These are phyloP conservation scores for Monosporascus sp. DNA, from an alignment of 2,329 filamentous ascomycete genomes.

Conservation along the genomic window DNA sequence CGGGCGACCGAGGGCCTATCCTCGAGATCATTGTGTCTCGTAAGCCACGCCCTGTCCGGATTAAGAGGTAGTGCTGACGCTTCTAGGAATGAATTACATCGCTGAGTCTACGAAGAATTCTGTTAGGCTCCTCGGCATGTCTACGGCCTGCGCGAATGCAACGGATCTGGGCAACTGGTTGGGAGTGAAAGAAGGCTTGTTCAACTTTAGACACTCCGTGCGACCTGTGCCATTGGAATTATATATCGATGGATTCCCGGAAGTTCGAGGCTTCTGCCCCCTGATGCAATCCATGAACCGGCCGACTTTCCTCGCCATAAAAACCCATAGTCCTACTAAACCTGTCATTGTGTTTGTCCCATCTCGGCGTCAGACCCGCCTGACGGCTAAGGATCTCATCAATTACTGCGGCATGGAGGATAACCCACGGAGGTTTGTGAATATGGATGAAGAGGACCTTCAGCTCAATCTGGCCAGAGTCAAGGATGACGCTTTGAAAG, in stretches of 20 bases:
- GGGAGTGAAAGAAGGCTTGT: slow-evolving; percentile 89
- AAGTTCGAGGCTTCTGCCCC: slow-evolving; percentile 90
- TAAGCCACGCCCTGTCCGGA: slow-evolving; percentile 14
- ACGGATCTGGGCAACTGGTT: slow-evolving; percentile 93
- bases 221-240: slow-evolving; percentile 93
- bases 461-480: slow-evolving; percentile 81
- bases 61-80: slow-evolving; percentile 3
- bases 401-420: slow-evolving; percentile 99
- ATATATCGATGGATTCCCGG: slow-evolving; percentile 95
- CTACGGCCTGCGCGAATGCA: slow-evolving; percentile 94
- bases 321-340: slow-evolving; percentile 92
- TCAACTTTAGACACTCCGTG: slow-evolving; percentile 97
- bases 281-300: slow-evolving; percentile 99
- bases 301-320: slow-evolving; percentile 92
- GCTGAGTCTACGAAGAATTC: slow-evolving; percentile 86
- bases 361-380: slow-evolving; percentile 85
- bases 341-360: slow-evolving; percentile 98
- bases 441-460: slow-evolving; percentile 92
- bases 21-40: slow-evolving; percentile 89
- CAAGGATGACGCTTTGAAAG: slow-evolving; percentile 86
- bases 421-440: slow-evolving; percentile 85
- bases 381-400: slow-evolving; percentile 94
- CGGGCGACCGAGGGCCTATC: slow-evolving; percentile 93
- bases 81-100: slow-evolving; percentile 93
- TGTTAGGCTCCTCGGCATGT: slow-evolving; percentile 95